These are phyloP conservation scores for Ammopiptanthus mongolicus DNA, from an alignment of 306 rosid genomes.

Conservation along the genomic window DNA sequence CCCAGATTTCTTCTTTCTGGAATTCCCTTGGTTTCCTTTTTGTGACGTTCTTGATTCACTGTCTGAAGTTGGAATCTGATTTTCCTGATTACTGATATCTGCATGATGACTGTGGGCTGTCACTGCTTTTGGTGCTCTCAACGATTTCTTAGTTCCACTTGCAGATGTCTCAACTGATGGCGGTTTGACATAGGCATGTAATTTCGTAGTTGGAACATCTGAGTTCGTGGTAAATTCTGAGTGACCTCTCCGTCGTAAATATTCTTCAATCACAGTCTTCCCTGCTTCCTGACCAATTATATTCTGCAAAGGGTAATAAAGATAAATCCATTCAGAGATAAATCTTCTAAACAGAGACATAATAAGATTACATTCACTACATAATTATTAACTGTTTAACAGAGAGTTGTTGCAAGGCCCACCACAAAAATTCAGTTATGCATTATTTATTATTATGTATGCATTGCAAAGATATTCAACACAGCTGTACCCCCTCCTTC, in stretches of 20 bases:
- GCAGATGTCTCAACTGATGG: constrained; percentile 49
- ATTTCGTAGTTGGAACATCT: constrained; percentile 38
- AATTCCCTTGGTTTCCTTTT: constrained; percentile 59
- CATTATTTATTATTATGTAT: neutral
- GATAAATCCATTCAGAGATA: neutral
- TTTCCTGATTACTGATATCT: constrained; percentile 31
- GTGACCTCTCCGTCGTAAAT: constrained; percentile 56
- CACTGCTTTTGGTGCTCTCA: constrained; percentile 43
- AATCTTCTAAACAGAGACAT: neutral
- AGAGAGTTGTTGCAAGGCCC: neutral
- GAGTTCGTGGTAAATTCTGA: constrained; percentile 35
- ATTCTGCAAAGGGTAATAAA: constrained; percentile 49
- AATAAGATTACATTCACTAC: neutral
- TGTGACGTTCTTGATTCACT: constrained; percentile 38
- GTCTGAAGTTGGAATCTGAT: constrained; percentile 25
- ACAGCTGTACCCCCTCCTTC: no score
- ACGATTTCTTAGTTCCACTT: constrained; percentile 54
- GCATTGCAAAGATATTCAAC: neutral
- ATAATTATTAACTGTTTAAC: neutral
- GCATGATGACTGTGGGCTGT: constrained; percentile 27
- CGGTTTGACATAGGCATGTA: constrained; percentile 89
- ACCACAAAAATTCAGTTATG: neutral
- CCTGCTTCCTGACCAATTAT: constrained; percentile 82
- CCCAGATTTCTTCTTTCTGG: constrained; percentile 78
- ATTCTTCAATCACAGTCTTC: constrained; percentile 74